A percentile compares a stretch with the other conserved stretches of the same genome.
phyloP scores from a whole-genome alignment of 495 filamentous ascomycete species.

The Apodospora peruviana region DNA sequence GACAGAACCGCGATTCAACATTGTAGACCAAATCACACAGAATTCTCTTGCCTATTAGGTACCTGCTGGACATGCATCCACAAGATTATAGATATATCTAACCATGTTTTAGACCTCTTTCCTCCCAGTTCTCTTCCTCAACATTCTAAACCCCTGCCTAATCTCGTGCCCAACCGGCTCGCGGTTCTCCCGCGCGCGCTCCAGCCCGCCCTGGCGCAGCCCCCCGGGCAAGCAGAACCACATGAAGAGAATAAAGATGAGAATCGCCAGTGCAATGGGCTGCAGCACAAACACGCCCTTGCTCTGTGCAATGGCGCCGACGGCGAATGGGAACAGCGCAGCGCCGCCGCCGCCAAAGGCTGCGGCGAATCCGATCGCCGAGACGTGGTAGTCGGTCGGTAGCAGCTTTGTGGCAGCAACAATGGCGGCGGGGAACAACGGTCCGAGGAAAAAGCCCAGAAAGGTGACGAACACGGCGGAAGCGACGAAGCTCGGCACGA shows the following conservation, averaged over 20 bases:
- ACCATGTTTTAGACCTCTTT: no score
- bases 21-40: no score
- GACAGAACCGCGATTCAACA: background rate
- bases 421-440: slow-evolving; percentile 74
- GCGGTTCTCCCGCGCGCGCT: slow-evolving; percentile 24
- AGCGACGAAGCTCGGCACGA: slow-evolving; percentile 69
- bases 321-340: slow-evolving; percentile 75
- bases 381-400: slow-evolving; percentile 71
- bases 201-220: slow-evolving; percentile 23
- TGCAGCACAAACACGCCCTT: slow-evolving; percentile 75
- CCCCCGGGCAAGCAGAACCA: slow-evolving; percentile 41
- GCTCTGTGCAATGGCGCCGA: slow-evolving; percentile 76
- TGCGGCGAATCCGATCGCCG: slow-evolving; percentile 75
- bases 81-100: no score
- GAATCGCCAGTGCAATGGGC: slow-evolving; percentile 65
- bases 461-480: slow-evolving; percentile 68
- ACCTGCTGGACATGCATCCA: no score
- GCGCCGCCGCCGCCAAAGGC: slow-evolving; percentile 77
- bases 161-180: slow-evolving; percentile 25
- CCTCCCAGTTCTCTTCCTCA: slow-evolving; percentile 7
- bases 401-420: slow-evolving; percentile 78
- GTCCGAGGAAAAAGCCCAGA: slow-evolving; percentile 74
- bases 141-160: slow-evolving; percentile 4
- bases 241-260: slow-evolving; percentile 51
- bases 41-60: no score